A percentile compares a stretch with the other conserved stretches of the same genome.
Conservation (phyloP, 2,329 filamentous ascomycete species). For the Blastomyces parvus region DNA sequence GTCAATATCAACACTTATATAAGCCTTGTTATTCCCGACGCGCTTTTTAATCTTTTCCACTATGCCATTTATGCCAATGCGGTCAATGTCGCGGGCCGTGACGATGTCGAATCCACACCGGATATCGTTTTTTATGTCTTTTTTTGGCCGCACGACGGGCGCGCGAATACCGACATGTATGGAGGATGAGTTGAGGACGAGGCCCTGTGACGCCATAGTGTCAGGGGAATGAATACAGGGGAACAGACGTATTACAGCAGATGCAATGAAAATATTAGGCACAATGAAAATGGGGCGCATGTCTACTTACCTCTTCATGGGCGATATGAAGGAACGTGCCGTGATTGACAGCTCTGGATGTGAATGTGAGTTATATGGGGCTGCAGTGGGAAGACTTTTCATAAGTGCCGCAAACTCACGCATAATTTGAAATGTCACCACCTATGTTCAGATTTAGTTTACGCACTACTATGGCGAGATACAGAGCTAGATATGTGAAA, state of each 20-base stretch:
- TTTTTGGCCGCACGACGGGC: constrained; percentile 41
- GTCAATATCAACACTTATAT: constrained; percentile 75
- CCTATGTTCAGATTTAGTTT: constrained; percentile 21
- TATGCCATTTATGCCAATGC: constrained; percentile 62
- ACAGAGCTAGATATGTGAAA: not conserved
- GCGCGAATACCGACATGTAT: constrained; percentile 50
- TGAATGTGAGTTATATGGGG: constrained; percentile 31
- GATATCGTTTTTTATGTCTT: constrained; percentile 48
- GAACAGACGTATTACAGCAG: not conserved
- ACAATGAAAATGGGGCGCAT: not conserved
- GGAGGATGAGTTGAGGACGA: constrained; percentile 45
- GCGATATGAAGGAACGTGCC: constrained; percentile 90
- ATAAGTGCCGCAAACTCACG: constrained; percentile 27
- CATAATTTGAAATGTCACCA: constrained; percentile 44
- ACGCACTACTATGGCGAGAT: not conserved
- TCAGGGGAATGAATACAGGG: not conserved
- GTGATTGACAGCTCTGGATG: constrained; percentile 68
- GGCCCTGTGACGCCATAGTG: constrained; percentile 32
- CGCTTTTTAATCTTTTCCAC: constrained; percentile 59
- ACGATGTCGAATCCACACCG: constrained; percentile 71
- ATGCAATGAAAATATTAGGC: not conserved
- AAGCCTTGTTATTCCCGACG: constrained; percentile 69
- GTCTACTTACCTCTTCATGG: constrained; percentile 42
- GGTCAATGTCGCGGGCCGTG: constrained; percentile 74
- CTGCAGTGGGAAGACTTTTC: not conserved